A percentile compares a stretch with the other conserved stretches of the same genome.
phyloP scores from a whole-genome alignment of 164 flowering plant species.

The Platanus orientalis region DNA sequence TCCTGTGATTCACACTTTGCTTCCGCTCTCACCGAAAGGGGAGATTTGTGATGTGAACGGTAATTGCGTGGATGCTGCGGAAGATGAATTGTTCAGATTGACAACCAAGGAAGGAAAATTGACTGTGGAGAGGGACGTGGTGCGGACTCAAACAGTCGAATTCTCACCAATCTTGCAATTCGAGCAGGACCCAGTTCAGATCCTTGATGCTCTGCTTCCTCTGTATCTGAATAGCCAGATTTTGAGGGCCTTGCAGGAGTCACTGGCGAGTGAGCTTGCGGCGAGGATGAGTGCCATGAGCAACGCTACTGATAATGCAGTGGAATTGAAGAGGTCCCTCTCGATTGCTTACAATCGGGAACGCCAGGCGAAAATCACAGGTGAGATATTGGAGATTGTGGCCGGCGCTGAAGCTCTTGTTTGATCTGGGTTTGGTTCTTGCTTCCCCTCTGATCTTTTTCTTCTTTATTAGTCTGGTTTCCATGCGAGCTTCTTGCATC shows the following conservation, averaged over 20 bases:
- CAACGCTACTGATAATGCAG: conserved; percentile 63
- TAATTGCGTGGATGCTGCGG: conserved; percentile 42
- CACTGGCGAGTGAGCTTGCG: conserved; percentile 69
- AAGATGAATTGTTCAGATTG: conserved; percentile 65
- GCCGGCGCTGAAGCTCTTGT: conserved; percentile 61
- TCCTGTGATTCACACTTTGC: conserved; percentile 56
- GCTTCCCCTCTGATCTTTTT: neutral
- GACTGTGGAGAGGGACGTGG: conserved; percentile 42
- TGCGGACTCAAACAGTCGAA: conserved; percentile 13
- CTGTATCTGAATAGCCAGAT: conserved; percentile 67
- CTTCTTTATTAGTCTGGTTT: neutral
- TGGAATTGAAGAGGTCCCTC: conserved; percentile 47
- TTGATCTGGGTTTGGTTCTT: conserved; percentile 5
- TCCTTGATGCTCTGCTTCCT: conserved; percentile 70
- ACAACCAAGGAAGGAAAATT: conserved; percentile 57
- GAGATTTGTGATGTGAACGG: conserved; percentile 48
- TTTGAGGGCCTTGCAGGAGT: conserved; percentile 65
- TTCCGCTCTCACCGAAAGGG: conserved; percentile 50
- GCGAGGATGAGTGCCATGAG: conserved; percentile 71
- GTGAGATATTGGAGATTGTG: conserved; percentile 70
- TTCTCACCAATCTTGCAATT: conserved; percentile 40
- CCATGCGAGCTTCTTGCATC: neutral
- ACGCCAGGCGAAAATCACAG: conserved; percentile 64
- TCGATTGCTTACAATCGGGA: conserved; percentile 42
- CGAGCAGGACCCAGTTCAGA: conserved; percentile 79